A percentile compares a stretch with the other conserved stretches of the same genome.
Conservation (phyloP, 2,329 filamentous ascomycete genomes). For the Pseudogymnoascus sp. region DNA sequence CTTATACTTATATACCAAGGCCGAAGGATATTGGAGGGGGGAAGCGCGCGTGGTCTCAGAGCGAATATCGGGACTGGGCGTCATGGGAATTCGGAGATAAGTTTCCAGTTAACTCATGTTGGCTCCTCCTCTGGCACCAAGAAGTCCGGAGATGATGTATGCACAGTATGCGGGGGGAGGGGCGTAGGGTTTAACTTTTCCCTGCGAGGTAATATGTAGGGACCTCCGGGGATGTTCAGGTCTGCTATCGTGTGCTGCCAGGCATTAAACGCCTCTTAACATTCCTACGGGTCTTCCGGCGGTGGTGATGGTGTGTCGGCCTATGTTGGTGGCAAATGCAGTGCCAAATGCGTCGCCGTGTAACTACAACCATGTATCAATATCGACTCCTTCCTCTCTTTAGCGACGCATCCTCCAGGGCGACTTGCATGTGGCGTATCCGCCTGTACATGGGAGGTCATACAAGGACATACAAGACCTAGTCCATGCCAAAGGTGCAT, state of each 20-base stretch:
- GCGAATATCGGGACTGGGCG: background rate
- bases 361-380: background rate
- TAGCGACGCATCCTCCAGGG: background rate
- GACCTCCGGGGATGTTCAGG: background rate
- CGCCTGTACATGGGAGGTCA: background rate
- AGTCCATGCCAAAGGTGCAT: background rate
- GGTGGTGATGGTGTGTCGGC: background rate
- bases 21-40: background rate
- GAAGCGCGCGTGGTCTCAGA: background rate
- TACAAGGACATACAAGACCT: background rate
- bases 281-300: background rate
- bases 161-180: background rate
- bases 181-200: background rate
- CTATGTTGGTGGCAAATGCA: background rate
- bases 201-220: slow-evolving; percentile 2
- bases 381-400: background rate
- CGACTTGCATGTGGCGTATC: background rate
- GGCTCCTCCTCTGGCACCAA: background rate
- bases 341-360: slow-evolving; percentile 4
- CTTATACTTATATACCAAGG: background rate
- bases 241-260: background rate
- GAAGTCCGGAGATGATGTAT: background rate
- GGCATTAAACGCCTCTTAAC: background rate
- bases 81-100: background rate
- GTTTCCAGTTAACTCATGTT: background rate